phyloP scores from a whole-genome alignment of 2,329 filamentous ascomycete species.

The Fulvia fulva region DNA sequence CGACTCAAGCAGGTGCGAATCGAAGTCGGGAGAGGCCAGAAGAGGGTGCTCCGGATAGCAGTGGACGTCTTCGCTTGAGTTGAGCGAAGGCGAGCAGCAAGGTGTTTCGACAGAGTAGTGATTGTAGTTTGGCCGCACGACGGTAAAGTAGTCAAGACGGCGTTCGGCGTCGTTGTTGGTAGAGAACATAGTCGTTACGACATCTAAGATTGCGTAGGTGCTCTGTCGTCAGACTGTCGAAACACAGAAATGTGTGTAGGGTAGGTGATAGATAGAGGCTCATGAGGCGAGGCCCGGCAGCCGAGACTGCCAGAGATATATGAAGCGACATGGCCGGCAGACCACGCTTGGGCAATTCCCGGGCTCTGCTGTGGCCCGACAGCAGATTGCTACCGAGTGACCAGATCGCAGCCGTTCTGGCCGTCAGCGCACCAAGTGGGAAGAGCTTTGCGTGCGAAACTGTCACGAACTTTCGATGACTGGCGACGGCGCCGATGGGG shows the following conservation, averaged over 20 bases:
- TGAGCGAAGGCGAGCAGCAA: slow-evolving; percentile 14
- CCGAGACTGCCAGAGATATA: slow-evolving; percentile 8
- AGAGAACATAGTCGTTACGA: slow-evolving; percentile 7
- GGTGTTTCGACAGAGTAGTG: slow-evolving; percentile 20
- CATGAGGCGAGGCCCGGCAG: slow-evolving; percentile 1
- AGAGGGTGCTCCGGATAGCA: slow-evolving; percentile 21
- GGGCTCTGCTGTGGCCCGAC: background rate
- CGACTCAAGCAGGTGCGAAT: background rate
- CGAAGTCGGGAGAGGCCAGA: slow-evolving; percentile 18
- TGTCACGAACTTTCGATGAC: background rate
- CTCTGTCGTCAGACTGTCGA: slow-evolving; percentile 5
- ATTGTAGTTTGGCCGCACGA: slow-evolving; percentile 10
- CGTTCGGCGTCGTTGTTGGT: slow-evolving; percentile 1
- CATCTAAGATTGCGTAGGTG: background rate
- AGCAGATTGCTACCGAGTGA: slow-evolving; percentile 8
- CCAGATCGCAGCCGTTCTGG: slow-evolving; percentile 7
- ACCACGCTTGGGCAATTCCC: background rate
- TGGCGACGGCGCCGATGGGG: background rate
- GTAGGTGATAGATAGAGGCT: slow-evolving; percentile 4
- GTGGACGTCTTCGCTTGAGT: background rate
- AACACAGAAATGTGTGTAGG: slow-evolving; percentile 12
- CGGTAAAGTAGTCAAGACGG: slow-evolving; percentile 18
- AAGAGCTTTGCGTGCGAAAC: too few relatives aligned
- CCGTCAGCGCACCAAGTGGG: background rate
- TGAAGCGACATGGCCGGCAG: slow-evolving; percentile 6